Base-by-base conservation (phyloP, 2,329 filamentous ascomycete genomes). In the Neoscytalidium dimidiatum region DNA sequence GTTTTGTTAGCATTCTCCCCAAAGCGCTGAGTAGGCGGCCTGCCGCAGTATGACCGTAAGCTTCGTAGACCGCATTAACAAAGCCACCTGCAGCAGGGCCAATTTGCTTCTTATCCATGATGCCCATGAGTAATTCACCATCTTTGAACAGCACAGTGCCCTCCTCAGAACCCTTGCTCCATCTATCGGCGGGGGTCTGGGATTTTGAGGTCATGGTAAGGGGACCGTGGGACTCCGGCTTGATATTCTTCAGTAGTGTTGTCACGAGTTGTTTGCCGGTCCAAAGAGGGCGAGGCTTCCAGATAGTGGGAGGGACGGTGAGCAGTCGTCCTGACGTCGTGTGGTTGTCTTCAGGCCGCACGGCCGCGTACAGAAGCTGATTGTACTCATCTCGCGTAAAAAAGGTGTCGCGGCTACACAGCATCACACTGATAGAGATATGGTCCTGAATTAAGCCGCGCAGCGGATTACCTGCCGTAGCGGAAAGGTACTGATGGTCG, bases 381-480 rank as follows among this genome's bases (percentile, higher is more conserved):
- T 97, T 92, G 75, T 98, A 99, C 66, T 96, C 89, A 38, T 91
- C 90, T 64, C 90, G 86, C 67, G 89, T 90, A 74, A 98, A 97
- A 75, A 97, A 94, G 3, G 91, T 92, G 77, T 99, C 95, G 72
- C 92, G 89, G 77, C 89, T 96, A 65, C 94, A 97, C 64, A 99
- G 86, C 78, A 90, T 90, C 3, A 97, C 92, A 49, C 92, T 93
- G 75, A 99, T 94, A 2, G 94, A 97, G 66, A 99, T 91, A 78
- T 99, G 95, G 84, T 99, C 95, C 79, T 99, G 96, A 79, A 99
- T 99, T 60, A 99, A 82, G 86, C 95, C 95, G 83, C 95, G 86
- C 17, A 99, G 83, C 0, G 95, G 95, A 74, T 97, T 96, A 64
- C 95, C 95, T 17, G 92, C 92, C 3, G 95, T 99, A 21, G 91